Percentiles rank a stretch among this genome's conserved stretches.
These are phyloP conservation scores for Psilocybe tampanensis DNA, from an alignment of 768 basidiomycete genomes.

Conservation along the genomic window DNA sequence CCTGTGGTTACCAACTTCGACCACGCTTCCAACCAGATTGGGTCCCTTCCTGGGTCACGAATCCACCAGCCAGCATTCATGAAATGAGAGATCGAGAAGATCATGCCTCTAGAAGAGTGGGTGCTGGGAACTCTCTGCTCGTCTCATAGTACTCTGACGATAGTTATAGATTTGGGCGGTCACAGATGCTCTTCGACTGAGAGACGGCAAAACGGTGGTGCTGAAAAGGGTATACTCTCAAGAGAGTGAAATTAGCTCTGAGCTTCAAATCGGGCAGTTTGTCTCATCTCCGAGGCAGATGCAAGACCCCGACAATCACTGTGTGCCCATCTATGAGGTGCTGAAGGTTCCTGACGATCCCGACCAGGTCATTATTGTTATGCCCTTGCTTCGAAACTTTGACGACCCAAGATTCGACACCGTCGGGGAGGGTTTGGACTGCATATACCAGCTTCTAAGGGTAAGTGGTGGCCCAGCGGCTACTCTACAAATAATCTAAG, in stretches of 20 bases:
- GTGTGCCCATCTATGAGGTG: constrained; percentile 29
- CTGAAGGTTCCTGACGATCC: constrained; percentile 23
- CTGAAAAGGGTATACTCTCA: constrained; percentile 27
- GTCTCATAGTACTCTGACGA: neutral
- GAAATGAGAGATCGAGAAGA: neutral
- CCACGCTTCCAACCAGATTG: too few relatives aligned
- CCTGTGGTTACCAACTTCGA: constrained; percentile 31
- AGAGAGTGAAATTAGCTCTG: constrained; percentile 19
- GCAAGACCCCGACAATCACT: constrained; percentile 33
- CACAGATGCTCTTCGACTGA: constrained; percentile 28
- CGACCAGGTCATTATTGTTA: too few relatives aligned
- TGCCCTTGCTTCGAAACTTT: constrained; percentile 27
- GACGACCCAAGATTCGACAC: constrained; percentile 25
- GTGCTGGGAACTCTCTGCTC: neutral
- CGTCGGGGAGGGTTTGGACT: too few relatives aligned
- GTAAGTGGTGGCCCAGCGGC: neutral
- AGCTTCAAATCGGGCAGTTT: constrained; percentile 30
- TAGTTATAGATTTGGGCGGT: constrained; percentile 6
- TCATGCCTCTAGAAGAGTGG: neutral
- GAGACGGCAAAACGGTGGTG: constrained; percentile 27
- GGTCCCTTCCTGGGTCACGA: too few relatives aligned
- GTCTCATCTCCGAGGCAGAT: constrained; percentile 11
- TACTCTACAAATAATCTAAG: constrained; percentile 17
- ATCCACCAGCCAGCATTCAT: neutral
- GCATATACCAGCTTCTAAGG: constrained; percentile 35